Evolutionary conservation across 345 rosid genomes (phyloP).

Genomic region (Turritis glabra): DNA sequence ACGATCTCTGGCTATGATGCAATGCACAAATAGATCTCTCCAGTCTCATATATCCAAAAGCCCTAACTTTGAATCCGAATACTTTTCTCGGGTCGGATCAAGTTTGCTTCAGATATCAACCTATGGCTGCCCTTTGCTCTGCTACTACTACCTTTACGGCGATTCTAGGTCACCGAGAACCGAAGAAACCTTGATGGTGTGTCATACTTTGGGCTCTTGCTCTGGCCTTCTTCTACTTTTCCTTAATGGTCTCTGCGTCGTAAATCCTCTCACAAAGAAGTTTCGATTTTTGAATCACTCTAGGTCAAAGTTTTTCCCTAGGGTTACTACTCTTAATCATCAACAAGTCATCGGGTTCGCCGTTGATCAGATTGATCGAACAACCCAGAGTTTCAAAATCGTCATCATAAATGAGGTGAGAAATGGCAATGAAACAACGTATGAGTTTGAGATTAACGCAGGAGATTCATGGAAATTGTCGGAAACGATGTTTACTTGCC

Average conservation of each 20-base stretch:
- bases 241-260: not conserved
- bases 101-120: not conserved
- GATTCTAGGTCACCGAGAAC: not conserved
- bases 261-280: slow-evolving; percentile 21
- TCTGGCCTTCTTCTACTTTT: slow-evolving; percentile 11
- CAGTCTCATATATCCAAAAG: not conserved
- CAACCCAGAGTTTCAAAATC: not conserved
- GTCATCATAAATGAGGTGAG: not conserved
- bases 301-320: not conserved
- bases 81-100: not conserved
- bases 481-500: not conserved
- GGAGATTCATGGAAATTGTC: slow-evolving; percentile 6
- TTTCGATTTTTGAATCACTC: not conserved
- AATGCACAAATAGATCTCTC: not conserved
- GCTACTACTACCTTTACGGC: not conserved
- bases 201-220: not conserved
- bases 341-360: not conserved
- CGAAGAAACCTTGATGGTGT: not conserved
- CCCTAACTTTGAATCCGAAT: not conserved
- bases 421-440: not conserved
- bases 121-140: not conserved
- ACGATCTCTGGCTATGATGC: not conserved
- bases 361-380: slow-evolving; percentile 6
- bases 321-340: no score
- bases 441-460: not conserved